Evolutionary conservation across 208 protist species (phyloP).

Genomic region (Jaenimonas drosophilae): DNA sequence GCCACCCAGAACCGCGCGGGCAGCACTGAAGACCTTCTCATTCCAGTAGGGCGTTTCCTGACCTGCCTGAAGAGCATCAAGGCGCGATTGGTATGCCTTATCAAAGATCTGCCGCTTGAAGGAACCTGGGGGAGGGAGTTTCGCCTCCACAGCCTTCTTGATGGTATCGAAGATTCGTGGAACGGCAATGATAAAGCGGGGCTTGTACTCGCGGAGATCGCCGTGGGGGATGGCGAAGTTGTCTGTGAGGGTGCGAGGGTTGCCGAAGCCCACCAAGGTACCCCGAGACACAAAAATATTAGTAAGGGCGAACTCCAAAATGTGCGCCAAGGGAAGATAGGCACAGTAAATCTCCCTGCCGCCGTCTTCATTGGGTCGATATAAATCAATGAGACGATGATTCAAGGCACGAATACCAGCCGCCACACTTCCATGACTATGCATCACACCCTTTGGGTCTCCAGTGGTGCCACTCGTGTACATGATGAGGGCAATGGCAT

Average conservation of each 20-base stretch:
- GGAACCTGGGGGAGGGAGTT: conserved; percentile 18
- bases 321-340: conserved; percentile 69
- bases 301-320: conserved; percentile 46
- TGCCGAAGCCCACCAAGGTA: conserved; percentile 32
- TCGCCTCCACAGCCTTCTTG: conserved; percentile 39
- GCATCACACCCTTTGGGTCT: conserved; percentile 59
- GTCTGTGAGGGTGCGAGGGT: conserved; percentile 25
- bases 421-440: conserved; percentile 33
- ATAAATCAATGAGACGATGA: conserved; percentile 12
- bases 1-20: conserved; percentile 27
- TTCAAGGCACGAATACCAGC: conserved; percentile 19
- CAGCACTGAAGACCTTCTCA: conserved; percentile 43
- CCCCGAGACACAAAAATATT: conserved; percentile 27
- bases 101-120: conserved; percentile 47
- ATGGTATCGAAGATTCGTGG: conserved; percentile 70
- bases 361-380: conserved; percentile 22
- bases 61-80: conserved; percentile 20
- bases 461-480: conserved; percentile 75
- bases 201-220: conserved; percentile 43
- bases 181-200: conserved; percentile 48
- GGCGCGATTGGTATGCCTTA: conserved; percentile 24
- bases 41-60: conserved; percentile 57
- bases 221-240: conserved; percentile 26
- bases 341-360: conserved; percentile 34
- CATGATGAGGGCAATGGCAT: conserved; percentile 42